Percentiles rank a stretch among this genome's conserved stretches.
Evolutionary conservation across 2,329 filamentous ascomycete genomes (phyloP).

Genomic region (Fragosphaeria purpurea): DNA sequence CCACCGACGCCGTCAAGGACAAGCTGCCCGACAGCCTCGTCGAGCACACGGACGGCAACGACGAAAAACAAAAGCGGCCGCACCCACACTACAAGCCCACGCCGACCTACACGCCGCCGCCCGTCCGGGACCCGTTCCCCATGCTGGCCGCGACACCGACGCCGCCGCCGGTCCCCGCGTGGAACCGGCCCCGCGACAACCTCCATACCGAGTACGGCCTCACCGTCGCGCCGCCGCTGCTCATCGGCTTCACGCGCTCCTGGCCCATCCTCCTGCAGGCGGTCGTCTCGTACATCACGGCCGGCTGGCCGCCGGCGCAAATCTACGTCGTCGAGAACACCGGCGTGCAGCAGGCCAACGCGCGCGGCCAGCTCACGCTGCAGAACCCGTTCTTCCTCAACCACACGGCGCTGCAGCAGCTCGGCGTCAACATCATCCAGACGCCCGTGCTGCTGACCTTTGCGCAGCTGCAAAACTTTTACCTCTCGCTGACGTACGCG

Average conservation of each 20-base stretch:
- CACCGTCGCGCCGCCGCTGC: conserved; percentile 34
- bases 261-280: conserved; percentile 45
- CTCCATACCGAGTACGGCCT: conserved; percentile 29
- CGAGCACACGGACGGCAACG: too few relatives aligned
- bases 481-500: conserved; percentile 31
- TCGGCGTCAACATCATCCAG: conserved; percentile 36
- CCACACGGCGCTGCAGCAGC: conserved; percentile 32
- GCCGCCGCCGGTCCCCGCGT: conserved; percentile 25
- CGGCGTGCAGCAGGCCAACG: conserved; percentile 45
- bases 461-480: conserved; percentile 45
- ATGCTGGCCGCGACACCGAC: conserved; percentile 22
- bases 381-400: conserved; percentile 49
- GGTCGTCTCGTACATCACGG: conserved; percentile 46
- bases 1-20: too few relatives aligned
- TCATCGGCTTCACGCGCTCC: conserved; percentile 50
- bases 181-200: conserved; percentile 31
- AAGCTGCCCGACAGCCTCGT: too few relatives aligned
- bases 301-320: conserved; percentile 46
- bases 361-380: conserved; percentile 33
- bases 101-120: neutral
- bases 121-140: conserved; percentile 32
- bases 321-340: conserved; percentile 53
- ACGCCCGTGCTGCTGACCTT: conserved; percentile 41
- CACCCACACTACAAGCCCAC: too few relatives aligned
- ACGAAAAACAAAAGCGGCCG: too few relatives aligned